These are phyloP conservation scores for Didymella keratinophila DNA, from an alignment of 2,329 filamentous ascomycete species.

Conservation along the genomic window DNA sequence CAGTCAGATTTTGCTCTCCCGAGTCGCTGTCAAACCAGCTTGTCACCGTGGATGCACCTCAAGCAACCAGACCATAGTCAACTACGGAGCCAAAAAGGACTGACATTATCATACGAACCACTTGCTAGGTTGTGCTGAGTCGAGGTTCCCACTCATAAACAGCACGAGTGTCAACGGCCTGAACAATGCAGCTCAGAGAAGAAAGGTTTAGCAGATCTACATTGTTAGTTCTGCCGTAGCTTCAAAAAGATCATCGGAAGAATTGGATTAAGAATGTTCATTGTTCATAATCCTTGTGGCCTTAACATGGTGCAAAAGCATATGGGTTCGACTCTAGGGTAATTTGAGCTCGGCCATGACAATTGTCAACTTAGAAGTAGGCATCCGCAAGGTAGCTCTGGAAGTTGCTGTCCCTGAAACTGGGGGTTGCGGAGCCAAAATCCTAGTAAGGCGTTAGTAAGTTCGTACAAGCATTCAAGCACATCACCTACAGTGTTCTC, in stretches of 20 bases:
- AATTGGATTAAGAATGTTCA: neutral
- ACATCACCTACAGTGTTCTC: slow-evolving; percentile 46
- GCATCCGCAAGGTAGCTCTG: slow-evolving; percentile 53
- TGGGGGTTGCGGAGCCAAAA: slow-evolving; percentile 58
- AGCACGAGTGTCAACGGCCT: neutral
- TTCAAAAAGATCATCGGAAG: neutral
- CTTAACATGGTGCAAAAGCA: neutral
- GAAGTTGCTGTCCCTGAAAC: slow-evolving; percentile 59
- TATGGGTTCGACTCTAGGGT: neutral
- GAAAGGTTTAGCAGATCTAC: neutral
- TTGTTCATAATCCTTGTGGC: neutral
- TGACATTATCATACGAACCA: neutral
- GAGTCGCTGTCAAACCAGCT: neutral
- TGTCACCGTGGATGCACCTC: neutral
- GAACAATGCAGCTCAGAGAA: neutral
- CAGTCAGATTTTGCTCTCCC: neutral
- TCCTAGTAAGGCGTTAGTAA: slow-evolving; percentile 26
- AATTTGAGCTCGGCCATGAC: neutral
- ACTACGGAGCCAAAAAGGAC: neutral
- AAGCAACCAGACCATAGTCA: neutral
- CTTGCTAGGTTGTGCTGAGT: neutral
- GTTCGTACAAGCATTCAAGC: neutral
- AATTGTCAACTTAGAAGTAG: slow-evolving; percentile 2
- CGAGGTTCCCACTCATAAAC: too few relatives aligned
- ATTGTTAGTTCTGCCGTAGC: neutral